Conservation (phyloP, 345 rosid species). For the Aquilaria sinensis region DNA sequence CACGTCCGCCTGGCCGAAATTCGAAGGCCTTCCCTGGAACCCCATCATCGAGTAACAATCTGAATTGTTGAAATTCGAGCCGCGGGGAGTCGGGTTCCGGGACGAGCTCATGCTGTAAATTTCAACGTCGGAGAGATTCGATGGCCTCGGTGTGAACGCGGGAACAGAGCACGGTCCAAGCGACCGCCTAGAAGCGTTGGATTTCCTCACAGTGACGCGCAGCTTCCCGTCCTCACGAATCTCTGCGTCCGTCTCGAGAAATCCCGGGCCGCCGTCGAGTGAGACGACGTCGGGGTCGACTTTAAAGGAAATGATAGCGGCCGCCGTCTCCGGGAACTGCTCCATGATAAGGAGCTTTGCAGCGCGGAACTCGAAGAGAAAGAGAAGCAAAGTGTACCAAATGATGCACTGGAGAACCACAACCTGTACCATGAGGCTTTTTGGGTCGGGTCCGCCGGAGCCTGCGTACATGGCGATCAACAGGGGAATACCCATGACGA, state of each 20-base stretch:
- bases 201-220: conserved; percentile 11
- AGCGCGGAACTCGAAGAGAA: conserved; percentile 20
- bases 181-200: conserved; percentile 73
- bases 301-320: conserved; percentile 25
- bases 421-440: conserved; percentile 16
- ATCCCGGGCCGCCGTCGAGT: conserved; percentile 60
- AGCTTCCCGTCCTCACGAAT: conserved; percentile 17
- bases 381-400: conserved; percentile 22
- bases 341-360: conserved; percentile 6
- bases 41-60: conserved; percentile 81
- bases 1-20: conserved; percentile 3
- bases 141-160: conserved; percentile 76
- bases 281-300: conserved; percentile 91
- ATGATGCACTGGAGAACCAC: conserved; percentile 23
- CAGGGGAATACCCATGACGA: conserved; percentile 23
- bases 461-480: conserved; percentile 25
- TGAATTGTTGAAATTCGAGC: conserved; percentile 81
- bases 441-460: conserved; percentile 1
- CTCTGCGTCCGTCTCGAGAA: conserved; percentile 79
- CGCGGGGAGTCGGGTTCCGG: conserved; percentile 75
- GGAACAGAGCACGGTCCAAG: conserved; percentile 35
- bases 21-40: neutral
- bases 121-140: conserved; percentile 89
- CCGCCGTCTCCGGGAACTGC: neutral
- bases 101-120: conserved; percentile 85